Conservation (phyloP, 345 rosid species). For the Pistacia integerrima region DNA sequence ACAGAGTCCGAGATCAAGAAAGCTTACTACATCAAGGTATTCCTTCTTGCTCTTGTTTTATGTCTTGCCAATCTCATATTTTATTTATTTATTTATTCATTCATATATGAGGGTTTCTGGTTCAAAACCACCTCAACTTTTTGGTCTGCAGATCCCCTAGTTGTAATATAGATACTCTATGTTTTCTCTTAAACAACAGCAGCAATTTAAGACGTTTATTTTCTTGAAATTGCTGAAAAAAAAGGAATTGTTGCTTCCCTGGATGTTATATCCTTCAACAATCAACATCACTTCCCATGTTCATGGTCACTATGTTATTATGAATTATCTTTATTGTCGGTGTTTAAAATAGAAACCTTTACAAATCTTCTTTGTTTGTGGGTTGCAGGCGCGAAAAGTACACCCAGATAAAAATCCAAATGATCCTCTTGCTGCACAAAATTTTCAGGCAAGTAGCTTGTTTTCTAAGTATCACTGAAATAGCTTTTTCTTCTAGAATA, state of each 20-base stretch:
- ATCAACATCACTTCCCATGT: not conserved
- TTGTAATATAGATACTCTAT: not conserved
- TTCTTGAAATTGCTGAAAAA: not conserved
- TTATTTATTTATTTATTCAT: not conserved
- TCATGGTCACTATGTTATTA: not conserved
- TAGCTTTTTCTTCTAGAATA: not conserved
- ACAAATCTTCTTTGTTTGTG: not conserved
- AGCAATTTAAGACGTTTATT: not conserved
- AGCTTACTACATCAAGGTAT: slow-evolving; percentile 93
- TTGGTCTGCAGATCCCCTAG: slow-evolving; percentile 8
- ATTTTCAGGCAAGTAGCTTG: slow-evolving; percentile 72
- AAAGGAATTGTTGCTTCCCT: no score
- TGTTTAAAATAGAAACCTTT: not conserved
- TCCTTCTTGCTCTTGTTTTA: not conserved
- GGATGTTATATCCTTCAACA: no score
- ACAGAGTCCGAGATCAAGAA: slow-evolving; percentile 94
- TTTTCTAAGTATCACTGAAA: not conserved
- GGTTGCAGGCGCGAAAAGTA: slow-evolving; percentile 90
- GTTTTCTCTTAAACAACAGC: not conserved
- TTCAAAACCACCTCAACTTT: not conserved
- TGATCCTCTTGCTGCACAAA: slow-evolving; percentile 87
- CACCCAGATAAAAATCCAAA: slow-evolving; percentile 97
- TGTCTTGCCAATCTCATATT: not conserved
- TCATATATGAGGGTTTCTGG: slow-evolving; percentile 2
- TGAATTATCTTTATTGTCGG: not conserved